Evolutionary conservation across 1,284 basidiomycete genomes (phyloP), one percentile per base, ranked within the genome.

Genomic region (Ganoderma boninense): DNA sequence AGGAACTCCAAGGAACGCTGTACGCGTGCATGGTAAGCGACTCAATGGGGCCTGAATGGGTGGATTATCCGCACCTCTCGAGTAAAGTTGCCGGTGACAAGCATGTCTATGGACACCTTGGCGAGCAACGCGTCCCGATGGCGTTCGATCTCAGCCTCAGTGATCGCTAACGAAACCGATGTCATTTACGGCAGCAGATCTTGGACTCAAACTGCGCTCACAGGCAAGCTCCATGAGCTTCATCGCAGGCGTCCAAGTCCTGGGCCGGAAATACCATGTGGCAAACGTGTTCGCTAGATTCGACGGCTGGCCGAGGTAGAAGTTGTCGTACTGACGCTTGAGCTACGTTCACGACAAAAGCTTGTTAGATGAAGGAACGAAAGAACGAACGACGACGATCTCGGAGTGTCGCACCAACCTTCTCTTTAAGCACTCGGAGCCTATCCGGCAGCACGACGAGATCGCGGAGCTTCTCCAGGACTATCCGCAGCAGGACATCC

Each of bases 401-500:
- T 8, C 20, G 3, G 4, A 18, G 26, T 26, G 62, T 20, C 32
- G 10, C 20, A 32, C 54, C 20, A 26, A 79, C 79, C 75, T 80
- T 74, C 65, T 80, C 79, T 32, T 67, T 70, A n/a, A 77, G 65
- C 16, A 80, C 78, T n/a, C 69, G 65, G 57, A 80, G 66, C 29
- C 78, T 62, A 52, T 76, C 77, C 3, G 72, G 67, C 18, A 70
- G 65, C 7, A 78, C 71, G 8, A 46, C 62, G 35, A 80, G 29
- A 32, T 63, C 68, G 35, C 69, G 74, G 23, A 80, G 59, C 59
- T 73, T 73, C 13, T 74, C 72, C 5, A 80, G 52, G 6, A 80
- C 77, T 0, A 74, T 77, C 32, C 88, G 82, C 14, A 88, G 82
- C 20, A 93, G 75, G 0, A 87, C 83, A 0, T 84, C 78, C 0